Evolutionary conservation across 495 filamentous ascomycete species (phyloP).

Genomic region (Penicillium taxi): DNA sequence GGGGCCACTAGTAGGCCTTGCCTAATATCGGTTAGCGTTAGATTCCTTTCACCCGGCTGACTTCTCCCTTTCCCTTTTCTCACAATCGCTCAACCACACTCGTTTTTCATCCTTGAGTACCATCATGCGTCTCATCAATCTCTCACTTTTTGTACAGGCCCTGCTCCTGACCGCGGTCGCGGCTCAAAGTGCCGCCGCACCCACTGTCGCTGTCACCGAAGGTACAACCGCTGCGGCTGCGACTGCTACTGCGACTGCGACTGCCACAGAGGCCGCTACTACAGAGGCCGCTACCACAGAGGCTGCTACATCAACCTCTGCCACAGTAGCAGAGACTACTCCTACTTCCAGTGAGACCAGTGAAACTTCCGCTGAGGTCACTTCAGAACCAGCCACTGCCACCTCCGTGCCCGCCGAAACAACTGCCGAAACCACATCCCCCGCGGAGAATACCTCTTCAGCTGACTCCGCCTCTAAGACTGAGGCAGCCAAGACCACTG

Average conservation of each 20-base stretch:
- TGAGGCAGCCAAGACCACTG: slow-evolving; percentile 3
- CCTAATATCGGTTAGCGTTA: slow-evolving; percentile 10
- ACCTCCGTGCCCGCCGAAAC: slow-evolving; percentile 10
- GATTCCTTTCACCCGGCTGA: slow-evolving; percentile 13
- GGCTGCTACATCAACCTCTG: slow-evolving; percentile 1
- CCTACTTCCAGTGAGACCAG: slow-evolving; percentile 15
- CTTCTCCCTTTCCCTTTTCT: slow-evolving; percentile 8
- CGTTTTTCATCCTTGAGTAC: background rate
- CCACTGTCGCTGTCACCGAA: slow-evolving; percentile 14
- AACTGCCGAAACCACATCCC: slow-evolving; percentile 4
- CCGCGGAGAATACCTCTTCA: slow-evolving; percentile 6
- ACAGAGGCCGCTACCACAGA: slow-evolving; percentile 6
- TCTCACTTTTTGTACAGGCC: slow-evolving; percentile 32
- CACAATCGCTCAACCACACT: slow-evolving; percentile 10
- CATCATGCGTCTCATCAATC: slow-evolving; percentile 33
- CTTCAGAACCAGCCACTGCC: slow-evolving; percentile 8
- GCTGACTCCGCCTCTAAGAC: slow-evolving; percentile 9
- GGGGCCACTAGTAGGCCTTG: slow-evolving; percentile 11
- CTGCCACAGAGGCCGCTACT: slow-evolving; percentile 12
- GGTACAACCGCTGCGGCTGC: slow-evolving; percentile 4
- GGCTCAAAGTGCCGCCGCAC: slow-evolving; percentile 22
- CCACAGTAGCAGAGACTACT: slow-evolving; percentile 5
- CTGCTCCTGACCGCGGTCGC: slow-evolving; percentile 33
- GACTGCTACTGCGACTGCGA: slow-evolving; percentile 16
- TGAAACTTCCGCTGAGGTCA: slow-evolving; percentile 2